Evolutionary conservation across 805 yeast species (phyloP).

Genomic region (Starmera quercuum): DNA sequence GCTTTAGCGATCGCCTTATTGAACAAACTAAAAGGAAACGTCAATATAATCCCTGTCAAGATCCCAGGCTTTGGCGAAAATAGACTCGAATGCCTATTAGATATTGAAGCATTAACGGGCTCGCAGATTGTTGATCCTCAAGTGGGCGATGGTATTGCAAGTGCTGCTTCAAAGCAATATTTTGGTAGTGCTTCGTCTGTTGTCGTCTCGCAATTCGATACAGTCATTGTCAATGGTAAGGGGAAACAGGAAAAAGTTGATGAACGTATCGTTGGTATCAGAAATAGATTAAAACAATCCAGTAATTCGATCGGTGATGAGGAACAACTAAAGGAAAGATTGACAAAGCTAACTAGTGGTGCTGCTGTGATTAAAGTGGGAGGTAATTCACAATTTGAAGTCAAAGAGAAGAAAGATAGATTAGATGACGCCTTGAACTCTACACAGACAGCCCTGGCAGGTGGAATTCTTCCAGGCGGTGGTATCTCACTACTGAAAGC

Average conservation of each 20-base stretch:
- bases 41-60: slow-evolving; percentile 94
- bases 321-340: slow-evolving; percentile 96
- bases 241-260: slow-evolving; percentile 82
- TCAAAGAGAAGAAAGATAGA: slow-evolving; percentile 99
- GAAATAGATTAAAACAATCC: slow-evolving; percentile 15
- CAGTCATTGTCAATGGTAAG: slow-evolving; percentile 90
- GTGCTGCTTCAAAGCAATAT: slow-evolving; percentile 79
- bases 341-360: slow-evolving; percentile 97
- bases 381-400: slow-evolving; percentile 96
- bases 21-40: slow-evolving; percentile 98
- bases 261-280: slow-evolving; percentile 69
- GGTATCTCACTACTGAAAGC: slow-evolving; percentile 98
- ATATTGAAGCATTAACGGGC: slow-evolving; percentile 92
- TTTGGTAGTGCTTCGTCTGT: slow-evolving; percentile 91
- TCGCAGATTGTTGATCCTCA: slow-evolving; percentile 71
- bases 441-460: slow-evolving; percentile 98
- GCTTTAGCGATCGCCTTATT: slow-evolving; percentile 97
- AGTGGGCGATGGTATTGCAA: slow-evolving; percentile 91
- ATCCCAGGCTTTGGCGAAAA: slow-evolving; percentile 99
- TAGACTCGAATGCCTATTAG: slow-evolving; percentile 95
- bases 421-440: slow-evolving; percentile 98
- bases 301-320: slow-evolving; percentile 71
- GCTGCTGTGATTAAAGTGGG: slow-evolving; percentile 98
- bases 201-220: slow-evolving; percentile 93
- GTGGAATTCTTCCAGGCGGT: slow-evolving; percentile 99